Evolutionary conservation across 2,329 filamentous ascomycete species (phyloP).

Genomic region (Epichloe gansuensis): DNA sequence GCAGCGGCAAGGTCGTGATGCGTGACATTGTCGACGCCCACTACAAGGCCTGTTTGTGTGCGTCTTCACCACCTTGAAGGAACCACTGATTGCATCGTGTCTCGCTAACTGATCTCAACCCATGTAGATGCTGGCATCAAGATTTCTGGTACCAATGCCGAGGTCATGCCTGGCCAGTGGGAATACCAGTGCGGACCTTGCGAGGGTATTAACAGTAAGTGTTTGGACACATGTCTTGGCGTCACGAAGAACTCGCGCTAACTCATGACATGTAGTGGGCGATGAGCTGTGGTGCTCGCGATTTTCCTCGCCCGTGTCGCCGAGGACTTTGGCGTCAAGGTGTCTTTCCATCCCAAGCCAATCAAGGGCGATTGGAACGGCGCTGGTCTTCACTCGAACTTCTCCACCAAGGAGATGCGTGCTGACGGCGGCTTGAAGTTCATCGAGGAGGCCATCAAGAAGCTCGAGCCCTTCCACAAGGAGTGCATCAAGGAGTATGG

Average conservation of each 20-base stretch:
- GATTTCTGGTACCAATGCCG: constrained; percentile 97
- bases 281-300: constrained; percentile 87
- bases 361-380: constrained; percentile 92
- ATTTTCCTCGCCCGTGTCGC: constrained; percentile 80
- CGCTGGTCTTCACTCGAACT: constrained; percentile 86
- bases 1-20: constrained; percentile 93
- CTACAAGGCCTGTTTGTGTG: constrained; percentile 55
- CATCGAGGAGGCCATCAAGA: constrained; percentile 80
- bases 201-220: constrained; percentile 67
- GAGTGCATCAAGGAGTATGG: constrained; percentile 92
- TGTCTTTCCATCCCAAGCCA: constrained; percentile 92
- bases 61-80: constrained; percentile 6
- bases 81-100: too few species aligned
- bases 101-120: not conserved
- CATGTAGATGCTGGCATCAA: constrained; percentile 58
- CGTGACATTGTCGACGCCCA: constrained; percentile 81
- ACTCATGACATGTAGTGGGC: constrained; percentile 48
- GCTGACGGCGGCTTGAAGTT: constrained; percentile 86
- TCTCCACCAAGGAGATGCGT: constrained; percentile 82
- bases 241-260: not conserved
- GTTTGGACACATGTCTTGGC: not conserved
- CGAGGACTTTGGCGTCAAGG: constrained; percentile 93
- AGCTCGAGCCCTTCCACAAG: constrained; percentile 62
- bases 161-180: constrained; percentile 87
- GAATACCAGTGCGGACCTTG: constrained; percentile 96